Evolutionary conservation across 345 rosid genomes (phyloP).

Genomic region (Corchorus olitorius): DNA sequence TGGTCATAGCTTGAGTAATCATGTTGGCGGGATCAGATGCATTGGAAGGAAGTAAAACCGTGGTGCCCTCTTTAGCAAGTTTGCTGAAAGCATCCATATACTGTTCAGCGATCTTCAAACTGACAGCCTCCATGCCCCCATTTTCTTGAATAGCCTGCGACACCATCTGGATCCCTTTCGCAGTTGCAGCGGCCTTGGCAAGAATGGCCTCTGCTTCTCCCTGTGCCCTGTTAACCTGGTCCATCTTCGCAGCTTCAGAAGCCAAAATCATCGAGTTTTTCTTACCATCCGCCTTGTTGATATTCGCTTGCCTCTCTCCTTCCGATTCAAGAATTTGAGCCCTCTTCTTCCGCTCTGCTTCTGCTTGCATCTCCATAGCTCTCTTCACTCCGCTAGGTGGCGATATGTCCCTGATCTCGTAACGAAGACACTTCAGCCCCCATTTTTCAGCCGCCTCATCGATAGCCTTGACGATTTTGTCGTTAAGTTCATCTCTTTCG

Average conservation of each 20-base stretch:
- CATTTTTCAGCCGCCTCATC: slow-evolving; percentile 12
- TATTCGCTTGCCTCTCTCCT: slow-evolving; percentile 20
- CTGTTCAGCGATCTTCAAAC: slow-evolving; percentile 37
- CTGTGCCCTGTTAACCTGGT: slow-evolving; percentile 4
- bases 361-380: slow-evolving; percentile 51
- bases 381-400: slow-evolving; percentile 37
- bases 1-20: slow-evolving; percentile 32
- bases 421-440: slow-evolving; percentile 8
- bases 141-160: slow-evolving; percentile 29
- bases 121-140: slow-evolving; percentile 39
- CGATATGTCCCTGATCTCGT: slow-evolving; percentile 31
- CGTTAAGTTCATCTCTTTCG: neutral
- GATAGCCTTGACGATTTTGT: neutral
- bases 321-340: slow-evolving; percentile 44
- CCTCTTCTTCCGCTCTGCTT: slow-evolving; percentile 46
- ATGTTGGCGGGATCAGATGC: slow-evolving; percentile 28
- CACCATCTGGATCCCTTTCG: slow-evolving; percentile 27
- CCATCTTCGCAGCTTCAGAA: neutral
- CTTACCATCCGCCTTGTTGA: neutral
- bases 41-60: slow-evolving; percentile 34
- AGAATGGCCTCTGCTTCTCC: slow-evolving; percentile 41
- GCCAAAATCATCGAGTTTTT: neutral
- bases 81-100: slow-evolving; percentile 37
- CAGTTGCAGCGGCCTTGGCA: slow-evolving; percentile 39
- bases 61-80: slow-evolving; percentile 39